Evolutionary conservation across 1,284 basidiomycete genomes (phyloP), one percentile per base, ranked within the genome.

Genomic region (Fomitiporia mediterranea): DNA sequence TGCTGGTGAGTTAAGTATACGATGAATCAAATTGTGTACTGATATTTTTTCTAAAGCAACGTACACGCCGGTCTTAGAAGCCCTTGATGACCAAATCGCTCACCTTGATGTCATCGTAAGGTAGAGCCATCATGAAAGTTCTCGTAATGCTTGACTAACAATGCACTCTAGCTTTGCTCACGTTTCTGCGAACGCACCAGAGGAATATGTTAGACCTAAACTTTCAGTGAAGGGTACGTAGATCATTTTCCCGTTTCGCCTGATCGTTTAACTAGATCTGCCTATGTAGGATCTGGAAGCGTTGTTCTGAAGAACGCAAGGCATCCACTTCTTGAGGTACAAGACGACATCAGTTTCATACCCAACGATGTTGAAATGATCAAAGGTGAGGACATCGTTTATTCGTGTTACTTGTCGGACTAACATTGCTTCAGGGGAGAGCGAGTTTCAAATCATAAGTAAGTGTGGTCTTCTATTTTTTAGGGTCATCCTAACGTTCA

Each of bases 321-420:
- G 28, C 97, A 99, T 73, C 96, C 97, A 4, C 98, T 96, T 64
- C 77, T 99, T 7, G 97, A 99, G 69, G 90, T 96, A 3, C 94
- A 98, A 70, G 95, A 98, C 54, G 96, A 96, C 46, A 79, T 99
- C 52, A 87, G 80, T 65, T 99, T 99, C 68, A 99, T 99, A 59
- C 81, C 96, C 0, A 99, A 99, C 68, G 93, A 99, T 67, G 82
- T 93, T 28, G 84, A 91, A 67, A 91, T 96, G 88, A 81, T 89
- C 58, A 89, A 91, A 69, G 83, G 87, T 82, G 63, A 37, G 66
- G 55, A 28, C 2, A 27, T 11, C 44, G 39, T 42, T 35, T 57
- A 25, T 13, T n/a, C 8, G n/a, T 37, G 19, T 25, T 21, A 23
- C 30, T 42, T 27, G 34, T 44, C 1, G 23, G 21, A 37, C 17